These are phyloP conservation scores for Vigna reflexopilosa DNA, from an alignment of 306 rosid genomes.

Conservation along the genomic window DNA sequence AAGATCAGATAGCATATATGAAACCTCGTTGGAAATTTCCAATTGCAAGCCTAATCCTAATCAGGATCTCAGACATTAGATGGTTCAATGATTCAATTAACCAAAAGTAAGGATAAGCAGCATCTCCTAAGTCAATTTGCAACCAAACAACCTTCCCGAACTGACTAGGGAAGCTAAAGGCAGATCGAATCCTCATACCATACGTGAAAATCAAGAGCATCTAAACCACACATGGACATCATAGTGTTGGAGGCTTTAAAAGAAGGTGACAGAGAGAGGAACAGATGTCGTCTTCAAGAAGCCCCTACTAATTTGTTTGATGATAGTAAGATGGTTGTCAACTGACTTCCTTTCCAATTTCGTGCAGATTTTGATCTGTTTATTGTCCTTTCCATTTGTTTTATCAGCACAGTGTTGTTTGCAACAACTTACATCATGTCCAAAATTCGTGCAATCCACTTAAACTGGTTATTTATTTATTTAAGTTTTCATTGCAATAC, in stretches of 20 bases:
- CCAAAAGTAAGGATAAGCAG: constrained; percentile 46
- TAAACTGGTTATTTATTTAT: constrained; percentile 5
- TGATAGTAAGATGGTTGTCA: constrained; percentile 85
- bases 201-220: constrained; percentile 61
- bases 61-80: constrained; percentile 55
- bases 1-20: constrained; percentile 43
- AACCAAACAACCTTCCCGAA: constrained; percentile 57
- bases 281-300: constrained; percentile 82
- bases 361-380: constrained; percentile 81
- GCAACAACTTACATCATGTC: constrained; percentile 86
- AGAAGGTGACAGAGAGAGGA: constrained; percentile 79
- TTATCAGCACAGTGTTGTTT: constrained; percentile 87
- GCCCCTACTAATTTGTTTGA: constrained; percentile 86
- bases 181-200: constrained; percentile 60
- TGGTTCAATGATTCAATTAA: constrained; percentile 51
- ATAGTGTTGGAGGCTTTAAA: constrained; percentile 80
- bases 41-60: constrained; percentile 50
- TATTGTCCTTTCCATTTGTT: constrained; percentile 69
- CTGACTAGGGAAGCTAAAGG: constrained; percentile 82
- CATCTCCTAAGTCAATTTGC: constrained; percentile 46
- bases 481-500: too few relatives aligned
- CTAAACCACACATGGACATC: constrained; percentile 70
- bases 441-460: constrained; percentile 97
- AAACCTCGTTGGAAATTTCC: constrained; percentile 42
- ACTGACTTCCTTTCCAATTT: constrained; percentile 71